Base-by-base conservation (phyloP, 441 rosid genomes). In the Adansonia madagascariensis region DNA sequence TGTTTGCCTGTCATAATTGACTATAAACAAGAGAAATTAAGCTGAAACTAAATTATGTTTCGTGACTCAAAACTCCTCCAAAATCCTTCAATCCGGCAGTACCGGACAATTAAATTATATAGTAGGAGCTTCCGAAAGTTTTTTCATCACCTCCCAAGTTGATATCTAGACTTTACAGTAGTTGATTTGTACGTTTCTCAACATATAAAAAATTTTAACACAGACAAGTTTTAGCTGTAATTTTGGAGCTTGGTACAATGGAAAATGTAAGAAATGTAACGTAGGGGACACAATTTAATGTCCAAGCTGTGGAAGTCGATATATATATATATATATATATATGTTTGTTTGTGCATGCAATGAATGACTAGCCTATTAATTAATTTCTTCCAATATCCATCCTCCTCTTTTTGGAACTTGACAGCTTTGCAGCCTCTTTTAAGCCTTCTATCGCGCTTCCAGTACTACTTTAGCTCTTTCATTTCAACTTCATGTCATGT, bases 391-490 rank as follows among this genome's bases (percentile, higher is more conserved):
- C 17, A 8, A 20, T 18, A 31, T 31, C 35, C 35, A 4, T 64
- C 18, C 0, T 5, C 8, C 70, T 65, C 70, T 65, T 24, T 2
- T 55, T 4, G 6, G 0, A 4, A 6, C 41, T 27, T 24, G 49
- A 27, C 71, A 7, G 8, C 6, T 4, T 22, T 52, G 39, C 61
- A 31, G 75, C 79, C 27, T 31, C 24, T 18, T 59, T 60, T 35
- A 46, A 57, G 69, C 70, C 61, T 31, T 59, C 10, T 35, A 27
- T 69, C 31, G 66, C 67, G 67, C 44, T 62, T 31, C 17, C 18
- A 61, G 35, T 11, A 41, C 44, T 41, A 35, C 20, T 15, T n/a
- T 12, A 60, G 15, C 64, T 22, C 64, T 22, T 60, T 24, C 64
- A 59, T 20, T 59, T 59, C 35, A 22, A 22, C 63, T 22, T 59